These are phyloP conservation scores for Dimargaris verticillata DNA, from an alignment of 192 early-diverging fungal genomes.

Conservation along the genomic window DNA sequence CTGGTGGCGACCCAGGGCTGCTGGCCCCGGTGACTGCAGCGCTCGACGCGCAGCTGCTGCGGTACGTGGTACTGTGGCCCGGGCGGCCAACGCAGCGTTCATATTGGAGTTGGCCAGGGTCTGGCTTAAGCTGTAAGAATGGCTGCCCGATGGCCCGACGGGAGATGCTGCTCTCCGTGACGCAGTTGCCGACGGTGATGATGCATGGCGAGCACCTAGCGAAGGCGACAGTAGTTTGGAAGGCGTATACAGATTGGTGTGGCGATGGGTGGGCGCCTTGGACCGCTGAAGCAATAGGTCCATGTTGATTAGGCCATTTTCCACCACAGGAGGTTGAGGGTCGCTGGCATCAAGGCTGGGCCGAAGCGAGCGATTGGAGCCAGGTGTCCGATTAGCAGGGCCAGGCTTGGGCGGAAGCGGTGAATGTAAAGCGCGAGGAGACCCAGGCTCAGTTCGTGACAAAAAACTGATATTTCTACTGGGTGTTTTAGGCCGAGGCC, in stretches of 20 bases:
- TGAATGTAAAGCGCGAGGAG: neutral
- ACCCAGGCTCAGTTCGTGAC: neutral
- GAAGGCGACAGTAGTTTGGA: neutral
- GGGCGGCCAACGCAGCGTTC: neutral
- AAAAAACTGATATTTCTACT: no score
- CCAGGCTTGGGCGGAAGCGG: neutral
- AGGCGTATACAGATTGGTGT: neutral
- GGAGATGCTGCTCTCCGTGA: neutral
- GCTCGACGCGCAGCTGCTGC: neutral
- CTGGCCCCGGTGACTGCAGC: no score
- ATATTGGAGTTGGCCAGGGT: neutral
- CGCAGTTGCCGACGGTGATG: neutral
- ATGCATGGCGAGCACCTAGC: neutral
- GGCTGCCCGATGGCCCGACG: neutral
- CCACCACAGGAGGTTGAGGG: neutral
- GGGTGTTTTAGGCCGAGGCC: neutral
- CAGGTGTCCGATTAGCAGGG: neutral
- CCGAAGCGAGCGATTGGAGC: neutral
- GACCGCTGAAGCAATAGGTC: neutral
- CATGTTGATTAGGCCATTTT: constrained; percentile 8
- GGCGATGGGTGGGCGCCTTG: constrained; percentile 1
- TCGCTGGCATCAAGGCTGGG: neutral
- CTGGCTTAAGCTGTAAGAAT: neutral
- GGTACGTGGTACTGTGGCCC: neutral
- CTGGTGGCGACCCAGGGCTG: neutral